Evolutionary conservation across 202 grass and related monocot genomes (phyloP).

Genomic region (Hordeum pubiflorum): DNA sequence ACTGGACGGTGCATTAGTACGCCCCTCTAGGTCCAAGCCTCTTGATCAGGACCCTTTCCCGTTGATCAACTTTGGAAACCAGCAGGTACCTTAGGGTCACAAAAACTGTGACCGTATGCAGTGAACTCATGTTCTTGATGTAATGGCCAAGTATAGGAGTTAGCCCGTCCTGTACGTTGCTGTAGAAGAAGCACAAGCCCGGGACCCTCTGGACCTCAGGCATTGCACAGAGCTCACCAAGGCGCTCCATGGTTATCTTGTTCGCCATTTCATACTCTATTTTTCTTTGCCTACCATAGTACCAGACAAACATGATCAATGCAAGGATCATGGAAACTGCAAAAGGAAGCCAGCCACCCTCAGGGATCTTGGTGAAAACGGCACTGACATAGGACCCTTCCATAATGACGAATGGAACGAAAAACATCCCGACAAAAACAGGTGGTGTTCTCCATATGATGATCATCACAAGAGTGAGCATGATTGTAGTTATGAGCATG

Average conservation of each 20-base stretch:
- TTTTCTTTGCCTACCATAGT: constrained; percentile 55
- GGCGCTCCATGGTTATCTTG: constrained; percentile 45
- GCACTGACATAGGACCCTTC: constrained; percentile 52
- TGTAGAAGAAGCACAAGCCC: constrained; percentile 65
- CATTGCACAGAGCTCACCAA: constrained; percentile 39
- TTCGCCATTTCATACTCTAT: constrained; percentile 47
- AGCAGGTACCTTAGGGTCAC: constrained; percentile 46
- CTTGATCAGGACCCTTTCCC: constrained; percentile 38
- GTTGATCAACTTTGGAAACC: constrained; percentile 41
- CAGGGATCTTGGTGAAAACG: constrained; percentile 54
- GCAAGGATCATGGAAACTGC: constrained; percentile 55
- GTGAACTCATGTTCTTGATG: constrained; percentile 55
- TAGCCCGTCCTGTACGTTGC: constrained; percentile 51
- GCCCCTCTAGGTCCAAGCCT: constrained; percentile 32
- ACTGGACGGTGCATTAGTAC: constrained; percentile 51
- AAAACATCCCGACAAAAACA: constrained; percentile 29
- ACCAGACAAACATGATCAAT: constrained; percentile 63
- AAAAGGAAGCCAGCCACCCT: constrained; percentile 61
- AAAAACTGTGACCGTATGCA: constrained; percentile 46
- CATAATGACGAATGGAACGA: constrained; percentile 40
- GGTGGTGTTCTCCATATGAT: constrained; percentile 51
- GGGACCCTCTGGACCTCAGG: constrained; percentile 52
- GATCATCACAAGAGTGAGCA: constrained; percentile 58
- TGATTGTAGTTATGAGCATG: constrained; percentile 63
- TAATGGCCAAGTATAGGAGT: constrained; percentile 52